Evolutionary conservation across 2,329 filamentous ascomycete genomes (phyloP).

Genomic region (Sporothrix curviconia): DNA sequence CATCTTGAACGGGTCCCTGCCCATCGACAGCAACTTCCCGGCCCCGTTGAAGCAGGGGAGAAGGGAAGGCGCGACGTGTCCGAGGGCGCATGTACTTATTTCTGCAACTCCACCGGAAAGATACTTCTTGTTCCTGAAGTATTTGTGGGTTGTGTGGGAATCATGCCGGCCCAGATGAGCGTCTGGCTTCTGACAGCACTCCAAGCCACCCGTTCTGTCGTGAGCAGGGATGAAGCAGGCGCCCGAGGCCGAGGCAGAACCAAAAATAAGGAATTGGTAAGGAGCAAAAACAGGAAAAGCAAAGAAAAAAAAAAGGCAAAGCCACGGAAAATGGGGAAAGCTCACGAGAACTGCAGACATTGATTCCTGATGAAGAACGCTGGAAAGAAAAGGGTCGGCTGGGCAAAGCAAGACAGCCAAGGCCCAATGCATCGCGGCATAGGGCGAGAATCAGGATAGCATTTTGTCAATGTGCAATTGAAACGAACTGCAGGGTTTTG

Average conservation of each 20-base stretch:
- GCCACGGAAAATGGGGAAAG: slow-evolving; percentile 7
- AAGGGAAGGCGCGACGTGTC: slow-evolving; percentile 7
- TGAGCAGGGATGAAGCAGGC: background rate
- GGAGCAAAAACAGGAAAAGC: background rate
- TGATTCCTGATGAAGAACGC: too few species aligned
- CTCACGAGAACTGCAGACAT: background rate
- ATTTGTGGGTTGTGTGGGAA: background rate
- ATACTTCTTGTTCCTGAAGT: background rate
- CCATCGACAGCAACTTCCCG: background rate
- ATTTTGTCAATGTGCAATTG: too few species aligned
- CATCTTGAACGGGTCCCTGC: slow-evolving; percentile 1
- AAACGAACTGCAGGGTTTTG: slow-evolving; percentile 1
- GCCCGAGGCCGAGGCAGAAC: slow-evolving; percentile 4
- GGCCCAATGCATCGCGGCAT: too few species aligned
- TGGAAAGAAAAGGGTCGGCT: background rate
- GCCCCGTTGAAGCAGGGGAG: background rate
- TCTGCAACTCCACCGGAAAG: background rate
- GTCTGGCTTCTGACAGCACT: slow-evolving; percentile 3
- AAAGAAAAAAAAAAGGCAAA: background rate
- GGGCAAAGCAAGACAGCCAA: too few species aligned
- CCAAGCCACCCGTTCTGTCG: slow-evolving; percentile 8
- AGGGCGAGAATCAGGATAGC: too few species aligned
- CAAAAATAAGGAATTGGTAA: slow-evolving; percentile 3
- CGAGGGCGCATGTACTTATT: background rate
- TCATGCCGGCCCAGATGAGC: background rate